Conservation (phyloP, 345 rosid genomes). For the Turnera subulata region DNA sequence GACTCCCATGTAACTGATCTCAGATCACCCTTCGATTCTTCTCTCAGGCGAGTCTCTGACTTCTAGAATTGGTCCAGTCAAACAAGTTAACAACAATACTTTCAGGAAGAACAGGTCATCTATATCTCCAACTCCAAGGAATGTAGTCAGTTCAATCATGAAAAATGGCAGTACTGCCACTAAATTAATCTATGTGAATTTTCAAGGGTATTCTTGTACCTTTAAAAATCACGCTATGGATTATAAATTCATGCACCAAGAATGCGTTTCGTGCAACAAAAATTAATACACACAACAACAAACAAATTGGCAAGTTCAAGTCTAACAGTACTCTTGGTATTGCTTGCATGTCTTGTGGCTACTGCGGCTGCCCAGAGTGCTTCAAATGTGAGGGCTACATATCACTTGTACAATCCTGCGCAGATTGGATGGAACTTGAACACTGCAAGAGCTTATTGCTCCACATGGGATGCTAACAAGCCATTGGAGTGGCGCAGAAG, state of each 20-base stretch:
- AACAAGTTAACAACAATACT: no score
- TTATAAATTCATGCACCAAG: not conserved
- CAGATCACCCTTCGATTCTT: no score
- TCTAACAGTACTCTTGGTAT: not conserved
- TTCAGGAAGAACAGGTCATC: no score
- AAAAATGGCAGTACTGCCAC: no score
- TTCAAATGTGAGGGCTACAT: slow-evolving; percentile 57
- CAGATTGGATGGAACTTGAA: slow-evolving; percentile 45
- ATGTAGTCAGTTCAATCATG: no score
- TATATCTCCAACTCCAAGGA: no score
- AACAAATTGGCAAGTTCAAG: not conserved
- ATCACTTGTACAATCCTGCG: slow-evolving; percentile 44
- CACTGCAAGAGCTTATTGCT: slow-evolving; percentile 49
- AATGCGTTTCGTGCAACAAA: not conserved
- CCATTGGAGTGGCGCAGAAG: slow-evolving; percentile 52
- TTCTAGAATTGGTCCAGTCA: no score
- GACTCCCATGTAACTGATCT: no score
- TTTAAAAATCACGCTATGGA: not conserved
- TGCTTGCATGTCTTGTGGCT: not conserved
- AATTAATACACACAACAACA: not conserved
- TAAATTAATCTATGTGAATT: no score
- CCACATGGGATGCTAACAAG: slow-evolving; percentile 67
- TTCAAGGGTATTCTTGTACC: not conserved
- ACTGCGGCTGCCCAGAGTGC: slow-evolving; percentile 10
- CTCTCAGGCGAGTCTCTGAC: no score